These are phyloP conservation scores for Candida lessepsii DNA, from an alignment of 805 yeast genomes.

Conservation along the genomic window DNA sequence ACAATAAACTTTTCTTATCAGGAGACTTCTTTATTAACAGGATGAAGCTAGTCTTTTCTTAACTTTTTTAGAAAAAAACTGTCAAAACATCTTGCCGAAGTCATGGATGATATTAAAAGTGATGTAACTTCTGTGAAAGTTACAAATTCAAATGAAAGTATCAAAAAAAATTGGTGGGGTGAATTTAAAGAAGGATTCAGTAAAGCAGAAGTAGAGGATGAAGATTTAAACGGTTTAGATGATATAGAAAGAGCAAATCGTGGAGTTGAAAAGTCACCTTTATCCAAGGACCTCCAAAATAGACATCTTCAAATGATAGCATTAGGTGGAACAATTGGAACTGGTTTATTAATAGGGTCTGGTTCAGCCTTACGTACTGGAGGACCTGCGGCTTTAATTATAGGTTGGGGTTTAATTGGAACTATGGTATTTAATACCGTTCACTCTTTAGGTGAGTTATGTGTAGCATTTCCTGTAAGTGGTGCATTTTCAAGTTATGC, in stretches of 20 bases:
- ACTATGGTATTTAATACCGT: conserved; percentile 58
- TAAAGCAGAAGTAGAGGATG: conserved; percentile 13
- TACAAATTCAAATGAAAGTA: background rate
- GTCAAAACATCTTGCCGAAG: background rate
- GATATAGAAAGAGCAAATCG: conserved; percentile 37
- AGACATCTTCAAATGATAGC: conserved; percentile 65
- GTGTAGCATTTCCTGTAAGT: conserved; percentile 44
- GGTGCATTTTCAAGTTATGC: conserved; percentile 43
- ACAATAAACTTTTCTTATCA: background rate
- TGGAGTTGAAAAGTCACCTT: conserved; percentile 35
- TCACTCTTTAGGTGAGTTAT: conserved; percentile 65
- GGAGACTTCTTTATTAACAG: background rate
- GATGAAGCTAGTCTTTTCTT: background rate
- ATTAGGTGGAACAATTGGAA: conserved; percentile 70
- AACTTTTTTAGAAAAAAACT: background rate
- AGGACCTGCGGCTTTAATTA: conserved; percentile 46
- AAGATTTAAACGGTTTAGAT: conserved; percentile 12
- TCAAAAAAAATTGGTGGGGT: conserved; percentile 18
- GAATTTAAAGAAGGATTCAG: conserved; percentile 34
- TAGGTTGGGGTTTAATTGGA: conserved; percentile 59
- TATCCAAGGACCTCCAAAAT: conserved; percentile 42
- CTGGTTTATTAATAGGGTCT: conserved; percentile 51
- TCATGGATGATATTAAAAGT: conserved; percentile 2
- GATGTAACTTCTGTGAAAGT: background rate
- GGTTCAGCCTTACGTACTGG: conserved; percentile 43